phyloP scores from a whole-genome alignment of 805 yeast species.

The Kregervanrija delftensis region DNA sequence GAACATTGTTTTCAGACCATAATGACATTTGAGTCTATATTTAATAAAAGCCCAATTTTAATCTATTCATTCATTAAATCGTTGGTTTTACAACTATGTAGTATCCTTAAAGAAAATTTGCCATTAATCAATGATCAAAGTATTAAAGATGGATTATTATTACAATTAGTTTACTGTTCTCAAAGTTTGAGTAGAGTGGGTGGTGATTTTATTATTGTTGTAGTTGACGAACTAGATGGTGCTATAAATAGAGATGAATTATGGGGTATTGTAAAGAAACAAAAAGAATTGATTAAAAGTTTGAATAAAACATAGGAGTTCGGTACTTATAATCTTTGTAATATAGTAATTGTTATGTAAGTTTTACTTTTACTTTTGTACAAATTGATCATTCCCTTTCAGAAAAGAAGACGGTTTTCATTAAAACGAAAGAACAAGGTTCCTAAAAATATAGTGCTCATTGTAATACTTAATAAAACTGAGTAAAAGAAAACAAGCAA shows the following conservation, averaged over 20 bases:
- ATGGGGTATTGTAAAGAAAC: constrained; percentile 29
- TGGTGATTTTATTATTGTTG: constrained; percentile 58
- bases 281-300: constrained; percentile 28
- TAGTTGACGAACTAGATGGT: constrained; percentile 22
- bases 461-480: too few relatives aligned
- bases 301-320: neutral
- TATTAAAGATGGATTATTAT: constrained; percentile 56
- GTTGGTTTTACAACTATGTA: constrained; percentile 26
- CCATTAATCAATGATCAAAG: constrained; percentile 30
- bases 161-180: constrained; percentile 86
- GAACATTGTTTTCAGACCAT: constrained; percentile 75
- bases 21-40: constrained; percentile 57
- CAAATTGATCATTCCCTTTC: too few relatives aligned
- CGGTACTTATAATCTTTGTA: too few relatives aligned
- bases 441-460: too few relatives aligned
- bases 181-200: constrained; percentile 71
- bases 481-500: too few relatives aligned
- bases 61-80: constrained; percentile 30
- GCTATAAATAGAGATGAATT: neutral
- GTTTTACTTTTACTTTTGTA: too few relatives aligned
- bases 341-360: too few relatives aligned
- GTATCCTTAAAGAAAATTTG: constrained; percentile 25
- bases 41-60: constrained; percentile 31
- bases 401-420: too few relatives aligned
- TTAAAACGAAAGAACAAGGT: too few relatives aligned